Evolutionary conservation across 352 stramenopile genomes (phyloP).

Genomic region (Phytophthora idaei): DNA sequence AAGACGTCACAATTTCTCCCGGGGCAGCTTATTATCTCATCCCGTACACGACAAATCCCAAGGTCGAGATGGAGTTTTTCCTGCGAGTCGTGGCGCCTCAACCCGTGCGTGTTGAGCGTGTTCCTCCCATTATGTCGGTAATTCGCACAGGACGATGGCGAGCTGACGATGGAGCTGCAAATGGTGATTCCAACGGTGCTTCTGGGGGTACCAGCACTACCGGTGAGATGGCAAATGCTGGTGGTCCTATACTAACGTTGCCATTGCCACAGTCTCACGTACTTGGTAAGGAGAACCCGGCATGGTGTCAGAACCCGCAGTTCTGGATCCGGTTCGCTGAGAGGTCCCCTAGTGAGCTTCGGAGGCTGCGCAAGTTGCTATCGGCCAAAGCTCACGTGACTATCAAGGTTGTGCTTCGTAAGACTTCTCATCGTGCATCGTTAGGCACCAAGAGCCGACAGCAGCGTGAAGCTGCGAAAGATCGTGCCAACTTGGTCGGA

Average conservation of each 20-base stretch:
- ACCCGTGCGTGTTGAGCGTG: constrained; percentile 70
- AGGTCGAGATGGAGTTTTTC: constrained; percentile 92
- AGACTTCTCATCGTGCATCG: constrained; percentile 62
- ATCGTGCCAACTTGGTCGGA: constrained; percentile 67
- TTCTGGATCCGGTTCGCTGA: constrained; percentile 74
- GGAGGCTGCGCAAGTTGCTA: constrained; percentile 30
- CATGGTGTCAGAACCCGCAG: constrained; percentile 91
- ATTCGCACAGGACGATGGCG: constrained; percentile 74
- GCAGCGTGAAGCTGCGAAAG: constrained; percentile 61
- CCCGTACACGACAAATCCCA: constrained; percentile 78
- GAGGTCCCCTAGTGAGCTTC: constrained; percentile 26
- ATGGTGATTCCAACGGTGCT: constrained; percentile 47
- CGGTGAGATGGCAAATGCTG: constrained; percentile 65
- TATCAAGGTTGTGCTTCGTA: constrained; percentile 75
- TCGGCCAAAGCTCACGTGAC: constrained; percentile 52
- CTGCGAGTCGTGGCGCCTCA: constrained; percentile 85
- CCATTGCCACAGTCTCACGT: constrained; percentile 44
- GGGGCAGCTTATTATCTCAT: constrained; percentile 81
- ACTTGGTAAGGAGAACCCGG: constrained; percentile 56
- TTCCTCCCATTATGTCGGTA: constrained; percentile 69
- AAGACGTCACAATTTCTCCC: constrained; percentile 76
- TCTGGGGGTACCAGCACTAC: constrained; percentile 36
- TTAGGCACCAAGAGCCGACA: constrained; percentile 48
- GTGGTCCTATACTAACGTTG: constrained; percentile 62
- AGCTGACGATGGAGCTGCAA: constrained; percentile 40